Conservation (phyloP, 805 yeast species). For the Pichia kluyveri region DNA sequence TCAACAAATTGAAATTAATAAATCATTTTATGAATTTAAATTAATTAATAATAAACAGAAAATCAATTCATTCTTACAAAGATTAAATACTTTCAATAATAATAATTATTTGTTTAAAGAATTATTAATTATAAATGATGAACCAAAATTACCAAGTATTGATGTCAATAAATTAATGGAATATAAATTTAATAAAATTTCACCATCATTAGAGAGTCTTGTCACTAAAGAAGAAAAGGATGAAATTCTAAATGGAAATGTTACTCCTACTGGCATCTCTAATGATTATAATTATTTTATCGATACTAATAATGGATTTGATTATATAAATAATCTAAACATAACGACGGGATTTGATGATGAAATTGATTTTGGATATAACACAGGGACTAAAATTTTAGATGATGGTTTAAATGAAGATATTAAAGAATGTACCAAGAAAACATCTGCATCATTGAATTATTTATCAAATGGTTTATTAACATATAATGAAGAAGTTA, state of each 20-base stretch:
- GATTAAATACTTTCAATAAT: conserved; percentile 12
- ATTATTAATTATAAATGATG: conserved; percentile 3
- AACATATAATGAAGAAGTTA: conserved; percentile 6
- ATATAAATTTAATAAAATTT: not conserved
- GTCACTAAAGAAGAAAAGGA: not conserved
- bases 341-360: not conserved
- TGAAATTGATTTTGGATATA: not conserved
- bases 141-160: conserved; percentile 18
- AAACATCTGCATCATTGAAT: not conserved
- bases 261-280: not conserved
- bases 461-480: conserved; percentile 9
- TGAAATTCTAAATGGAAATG: conserved; percentile 3
- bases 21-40: conserved; percentile 19
- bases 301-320: conserved; percentile 4
- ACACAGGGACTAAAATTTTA: not conserved
- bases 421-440: not conserved
- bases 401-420: not conserved
- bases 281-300: not conserved
- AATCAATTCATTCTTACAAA: conserved; percentile 9
- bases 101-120: not conserved
- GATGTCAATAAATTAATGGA: conserved; percentile 3
- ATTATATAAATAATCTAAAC: conserved; percentile 1
- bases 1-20: conserved; percentile 17
- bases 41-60: conserved; percentile 19
- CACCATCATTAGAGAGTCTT: conserved; percentile 2